Percentiles rank a stretch among this genome's conserved stretches.
These are phyloP conservation scores for Seminavis robusta DNA, from an alignment of 108 stramenopile species.

Conservation along the genomic window DNA sequence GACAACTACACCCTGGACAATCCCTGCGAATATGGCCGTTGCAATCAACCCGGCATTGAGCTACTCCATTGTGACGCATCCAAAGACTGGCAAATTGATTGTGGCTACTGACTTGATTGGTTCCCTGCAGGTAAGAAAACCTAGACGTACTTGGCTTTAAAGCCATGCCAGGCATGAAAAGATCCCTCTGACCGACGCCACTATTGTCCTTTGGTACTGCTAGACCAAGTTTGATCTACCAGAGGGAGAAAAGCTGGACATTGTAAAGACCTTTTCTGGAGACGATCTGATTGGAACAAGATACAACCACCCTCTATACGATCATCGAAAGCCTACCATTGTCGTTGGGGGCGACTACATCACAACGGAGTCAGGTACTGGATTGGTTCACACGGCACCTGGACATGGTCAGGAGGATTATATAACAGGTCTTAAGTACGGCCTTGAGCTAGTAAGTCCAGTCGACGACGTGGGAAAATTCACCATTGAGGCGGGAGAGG, in stretches of 20 bases:
- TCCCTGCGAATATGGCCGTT: slow-evolving; percentile 93
- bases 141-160: too few species aligned
- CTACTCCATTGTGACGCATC: slow-evolving; percentile 85
- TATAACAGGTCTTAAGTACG: slow-evolving; percentile 82
- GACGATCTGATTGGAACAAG: slow-evolving; percentile 70
- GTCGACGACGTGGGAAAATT: slow-evolving; percentile 95
- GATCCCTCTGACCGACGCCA: neutral
- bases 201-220: slow-evolving; percentile 3
- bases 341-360: slow-evolving; percentile 97
- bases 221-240: slow-evolving; percentile 67
- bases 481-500: slow-evolving; percentile 89
- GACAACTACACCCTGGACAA: slow-evolving; percentile 94
- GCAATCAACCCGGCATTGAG: slow-evolving; percentile 89
- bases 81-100: slow-evolving; percentile 63
- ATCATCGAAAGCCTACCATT: slow-evolving; percentile 73
- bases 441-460: slow-evolving; percentile 80
- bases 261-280: slow-evolving; percentile 58
- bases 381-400: slow-evolving; percentile 98
- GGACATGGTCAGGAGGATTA: slow-evolving; percentile 99
- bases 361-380: slow-evolving; percentile 97
- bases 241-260: slow-evolving; percentile 63
- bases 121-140: slow-evolving; percentile 66
- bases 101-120: slow-evolving; percentile 79
- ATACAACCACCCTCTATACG: slow-evolving; percentile 84
- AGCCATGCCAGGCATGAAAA: too few species aligned